Percentiles rank a stretch among this genome's conserved stretches.
phyloP scores from a whole-genome alignment of 2,329 filamentous ascomycete species.

The Incumbomyces delicatus region DNA sequence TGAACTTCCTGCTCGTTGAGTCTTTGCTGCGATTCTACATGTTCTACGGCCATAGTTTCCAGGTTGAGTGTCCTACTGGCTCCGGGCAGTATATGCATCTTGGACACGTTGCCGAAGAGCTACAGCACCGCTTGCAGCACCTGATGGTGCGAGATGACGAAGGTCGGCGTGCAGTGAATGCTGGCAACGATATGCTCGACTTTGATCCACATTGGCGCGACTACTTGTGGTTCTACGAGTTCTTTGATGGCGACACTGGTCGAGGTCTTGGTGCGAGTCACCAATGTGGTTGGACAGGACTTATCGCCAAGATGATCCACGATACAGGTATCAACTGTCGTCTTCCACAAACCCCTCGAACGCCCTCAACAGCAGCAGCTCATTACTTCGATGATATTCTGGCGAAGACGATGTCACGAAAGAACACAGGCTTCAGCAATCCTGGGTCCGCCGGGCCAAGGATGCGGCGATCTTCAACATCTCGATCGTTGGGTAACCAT shows the following conservation, averaged over 20 bases:
- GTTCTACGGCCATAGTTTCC: slow-evolving; percentile 80
- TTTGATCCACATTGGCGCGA: slow-evolving; percentile 91
- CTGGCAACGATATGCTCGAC: slow-evolving; percentile 73
- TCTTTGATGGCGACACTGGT: slow-evolving; percentile 87
- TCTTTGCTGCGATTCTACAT: slow-evolving; percentile 92
- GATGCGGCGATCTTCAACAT: slow-evolving; percentile 43
- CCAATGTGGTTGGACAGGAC: slow-evolving; percentile 91
- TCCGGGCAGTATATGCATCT: slow-evolving; percentile 94
- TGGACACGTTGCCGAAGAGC: slow-evolving; percentile 85
- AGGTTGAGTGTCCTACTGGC: slow-evolving; percentile 88
- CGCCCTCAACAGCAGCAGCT: slow-evolving; percentile 68
- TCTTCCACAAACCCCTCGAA: slow-evolving; percentile 84
- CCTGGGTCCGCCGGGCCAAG: slow-evolving; percentile 27
- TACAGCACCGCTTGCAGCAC: slow-evolving; percentile 90
- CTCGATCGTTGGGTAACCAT: slow-evolving; percentile 67
- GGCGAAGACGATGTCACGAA: slow-evolving; percentile 29
- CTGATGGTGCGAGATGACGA: slow-evolving; percentile 77
- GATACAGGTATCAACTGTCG: slow-evolving; percentile 89
- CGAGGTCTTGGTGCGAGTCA: slow-evolving; percentile 85
- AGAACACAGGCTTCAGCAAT: slow-evolving; percentile 15
- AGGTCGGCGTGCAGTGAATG: slow-evolving; percentile 80
- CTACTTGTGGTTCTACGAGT: slow-evolving; percentile 92
- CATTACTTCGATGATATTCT: slow-evolving; percentile 96
- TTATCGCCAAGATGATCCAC: slow-evolving; percentile 95
- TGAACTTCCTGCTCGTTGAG: slow-evolving; percentile 91